These are phyloP conservation scores for Fragaria ananassa DNA, from an alignment of 306 rosid genomes.

Conservation along the genomic window DNA sequence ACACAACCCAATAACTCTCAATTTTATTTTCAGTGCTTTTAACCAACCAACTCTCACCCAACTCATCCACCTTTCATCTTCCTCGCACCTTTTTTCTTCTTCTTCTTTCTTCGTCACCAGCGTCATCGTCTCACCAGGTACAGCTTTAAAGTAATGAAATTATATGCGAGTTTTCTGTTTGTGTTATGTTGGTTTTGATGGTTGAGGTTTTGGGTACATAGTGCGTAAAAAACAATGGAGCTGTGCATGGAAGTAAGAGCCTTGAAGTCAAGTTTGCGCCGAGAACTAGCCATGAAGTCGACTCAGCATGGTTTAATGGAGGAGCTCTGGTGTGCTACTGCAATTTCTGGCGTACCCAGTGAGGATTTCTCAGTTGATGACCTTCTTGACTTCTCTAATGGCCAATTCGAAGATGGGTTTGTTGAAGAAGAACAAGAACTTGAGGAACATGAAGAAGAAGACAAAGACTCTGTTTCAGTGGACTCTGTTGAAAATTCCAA, in stretches of 20 bases:
- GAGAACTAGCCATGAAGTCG: slow-evolving; percentile 46
- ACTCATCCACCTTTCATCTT: slow-evolving; percentile 23
- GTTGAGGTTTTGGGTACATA: slow-evolving; percentile 22
- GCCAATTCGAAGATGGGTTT: slow-evolving; percentile 45
- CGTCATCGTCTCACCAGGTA: slow-evolving; percentile 38
- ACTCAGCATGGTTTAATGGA: slow-evolving; percentile 40
- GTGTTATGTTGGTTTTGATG: slow-evolving; percentile 11
- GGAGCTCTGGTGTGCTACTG: slow-evolving; percentile 36
- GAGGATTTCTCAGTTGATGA: slow-evolving; percentile 85
- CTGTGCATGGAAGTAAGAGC: slow-evolving; percentile 54
- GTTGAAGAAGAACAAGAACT: slow-evolving; percentile 28
- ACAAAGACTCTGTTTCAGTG: slow-evolving; percentile 43
- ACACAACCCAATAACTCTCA: slow-evolving; percentile 42
- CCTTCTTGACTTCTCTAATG: slow-evolving; percentile 66
- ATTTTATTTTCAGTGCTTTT: slow-evolving; percentile 35
- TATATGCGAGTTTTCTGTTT: not conserved
- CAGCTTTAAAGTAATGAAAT: not conserved
- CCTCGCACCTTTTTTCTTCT: slow-evolving; percentile 14
- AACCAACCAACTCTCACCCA: slow-evolving; percentile 42
- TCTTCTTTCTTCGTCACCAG: not conserved
- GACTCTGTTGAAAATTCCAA: slow-evolving; percentile 43
- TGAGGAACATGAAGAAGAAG: slow-evolving; percentile 5
- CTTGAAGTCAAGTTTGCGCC: slow-evolving; percentile 61
- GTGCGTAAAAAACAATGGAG: slow-evolving; percentile 52
- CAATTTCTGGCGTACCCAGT: slow-evolving; percentile 37